Conservation (phyloP, 352 stramenopile species). For the Pythium aphanidermatum region DNA sequence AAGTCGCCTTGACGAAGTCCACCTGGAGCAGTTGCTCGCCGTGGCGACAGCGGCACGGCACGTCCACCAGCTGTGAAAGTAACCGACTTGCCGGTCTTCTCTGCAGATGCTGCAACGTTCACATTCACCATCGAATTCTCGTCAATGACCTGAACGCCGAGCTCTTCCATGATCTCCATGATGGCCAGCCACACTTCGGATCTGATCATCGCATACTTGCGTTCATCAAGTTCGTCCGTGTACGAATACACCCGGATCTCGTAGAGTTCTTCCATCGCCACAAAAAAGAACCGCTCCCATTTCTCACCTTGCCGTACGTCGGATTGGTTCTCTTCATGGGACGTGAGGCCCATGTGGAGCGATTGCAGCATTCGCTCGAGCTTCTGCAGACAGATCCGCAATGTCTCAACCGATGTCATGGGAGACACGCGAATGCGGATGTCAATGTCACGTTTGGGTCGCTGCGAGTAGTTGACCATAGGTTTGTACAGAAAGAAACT, state of each 20-base stretch:
- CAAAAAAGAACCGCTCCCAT: constrained; percentile 79
- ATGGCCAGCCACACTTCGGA: constrained; percentile 85
- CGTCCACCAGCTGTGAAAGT: constrained; percentile 11
- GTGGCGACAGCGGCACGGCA: no score
- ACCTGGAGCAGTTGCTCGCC: no score
- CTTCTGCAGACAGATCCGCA: constrained; percentile 48
- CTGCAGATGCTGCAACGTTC: not conserved
- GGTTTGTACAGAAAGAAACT: constrained; percentile 89
- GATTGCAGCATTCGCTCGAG: constrained; percentile 81
- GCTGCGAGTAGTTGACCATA: constrained; percentile 86
- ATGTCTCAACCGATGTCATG: constrained; percentile 45
- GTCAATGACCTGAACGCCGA: constrained; percentile 55
- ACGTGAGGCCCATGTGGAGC: constrained; percentile 79
- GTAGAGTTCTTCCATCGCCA: constrained; percentile 84
- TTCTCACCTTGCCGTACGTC: constrained; percentile 77
- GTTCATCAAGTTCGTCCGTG: constrained; percentile 78
- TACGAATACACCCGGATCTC: constrained; percentile 83
- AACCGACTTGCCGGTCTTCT: not conserved
- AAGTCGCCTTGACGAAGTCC: constrained; percentile 3
- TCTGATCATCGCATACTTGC: constrained; percentile 87
- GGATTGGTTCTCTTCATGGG: constrained; percentile 79
- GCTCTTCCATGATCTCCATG: constrained; percentile 87
- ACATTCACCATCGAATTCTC: constrained; percentile 10
- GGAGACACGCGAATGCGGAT: constrained; percentile 59
- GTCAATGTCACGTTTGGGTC: constrained; percentile 77